phyloP scores from a whole-genome alignment of 2,329 filamentous ascomycete genomes.

The Aureobasidium sp. region DNA sequence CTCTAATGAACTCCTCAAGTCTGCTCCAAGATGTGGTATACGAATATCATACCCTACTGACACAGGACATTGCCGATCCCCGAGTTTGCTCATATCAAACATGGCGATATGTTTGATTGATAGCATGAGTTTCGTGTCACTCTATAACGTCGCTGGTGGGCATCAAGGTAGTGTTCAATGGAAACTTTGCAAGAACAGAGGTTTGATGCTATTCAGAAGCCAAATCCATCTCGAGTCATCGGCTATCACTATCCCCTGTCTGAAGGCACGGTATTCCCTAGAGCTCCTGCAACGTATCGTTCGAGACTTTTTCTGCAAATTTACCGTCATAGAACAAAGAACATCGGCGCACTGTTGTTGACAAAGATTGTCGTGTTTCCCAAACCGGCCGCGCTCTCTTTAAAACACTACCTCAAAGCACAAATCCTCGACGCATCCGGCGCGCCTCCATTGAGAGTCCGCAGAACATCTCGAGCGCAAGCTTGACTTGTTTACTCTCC shows the following conservation, averaged over 20 bases:
- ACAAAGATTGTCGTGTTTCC: not conserved
- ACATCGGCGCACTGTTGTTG: not conserved
- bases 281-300: not conserved
- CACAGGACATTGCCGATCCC: no score
- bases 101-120: not conserved
- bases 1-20: not conserved
- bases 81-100: conserved; percentile 1
- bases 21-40: not conserved
- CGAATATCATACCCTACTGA: not conserved
- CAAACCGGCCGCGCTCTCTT: not conserved
- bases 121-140: no score
- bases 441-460: not conserved
- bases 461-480: not conserved
- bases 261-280: not conserved
- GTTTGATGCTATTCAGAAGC: not conserved
- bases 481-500: not conserved
- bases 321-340: not conserved
- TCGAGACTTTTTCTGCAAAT: not conserved
- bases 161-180: not conserved
- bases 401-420: not conserved
- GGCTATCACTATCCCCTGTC: not conserved
- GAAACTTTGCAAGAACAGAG: not conserved
- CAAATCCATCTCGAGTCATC: not conserved
- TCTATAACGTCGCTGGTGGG: not conserved
- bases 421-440: conserved; percentile 5